Percentiles rank a stretch among this genome's conserved stretches.
These are phyloP conservation scores for Naumovozyma dairenensis DNA, from an alignment of 805 yeast genomes.

Conservation along the genomic window DNA sequence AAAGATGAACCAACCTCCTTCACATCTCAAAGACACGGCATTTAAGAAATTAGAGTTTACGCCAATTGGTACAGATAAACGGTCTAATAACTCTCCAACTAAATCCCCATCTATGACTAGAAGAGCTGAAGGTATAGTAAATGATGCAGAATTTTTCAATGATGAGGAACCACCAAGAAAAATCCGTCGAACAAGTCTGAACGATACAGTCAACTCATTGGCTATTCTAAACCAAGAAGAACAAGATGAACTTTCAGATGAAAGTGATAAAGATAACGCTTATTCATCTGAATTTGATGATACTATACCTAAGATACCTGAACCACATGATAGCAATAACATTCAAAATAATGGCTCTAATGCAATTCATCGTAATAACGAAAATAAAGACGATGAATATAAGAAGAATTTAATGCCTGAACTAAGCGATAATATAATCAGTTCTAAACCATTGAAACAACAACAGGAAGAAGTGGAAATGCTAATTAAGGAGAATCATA, in stretches of 20 bases:
- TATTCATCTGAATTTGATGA: conserved; percentile 28
- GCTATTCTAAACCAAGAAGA: neutral
- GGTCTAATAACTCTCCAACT: conserved; percentile 4
- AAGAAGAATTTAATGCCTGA: conserved; percentile 15
- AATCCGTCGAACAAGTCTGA: conserved; percentile 8
- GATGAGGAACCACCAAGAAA: conserved; percentile 12
- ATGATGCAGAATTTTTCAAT: neutral
- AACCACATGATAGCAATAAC: too few species aligned
- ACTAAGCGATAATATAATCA: conserved; percentile 14
- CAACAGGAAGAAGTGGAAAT: conserved; percentile 21
- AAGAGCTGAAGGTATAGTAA: conserved; percentile 2
- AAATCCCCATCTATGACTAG: conserved; percentile 1
- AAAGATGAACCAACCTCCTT: too few species aligned
- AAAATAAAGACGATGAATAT: neutral
- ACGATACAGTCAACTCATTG: conserved; percentile 18
- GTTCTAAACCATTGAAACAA: conserved; percentile 26
- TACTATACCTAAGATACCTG: conserved; percentile 19
- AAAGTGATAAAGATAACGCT: neutral
- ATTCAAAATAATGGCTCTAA: too few species aligned
- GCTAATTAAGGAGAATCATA: conserved; percentile 21
- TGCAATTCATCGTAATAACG: neutral
- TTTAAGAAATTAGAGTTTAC: conserved; percentile 32
- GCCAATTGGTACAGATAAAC: conserved; percentile 32
- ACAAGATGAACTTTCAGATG: neutral
- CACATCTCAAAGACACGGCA: too few species aligned